Conservation (phyloP, 2,329 filamentous ascomycete genomes). For the Diaporthe sp. region DNA sequence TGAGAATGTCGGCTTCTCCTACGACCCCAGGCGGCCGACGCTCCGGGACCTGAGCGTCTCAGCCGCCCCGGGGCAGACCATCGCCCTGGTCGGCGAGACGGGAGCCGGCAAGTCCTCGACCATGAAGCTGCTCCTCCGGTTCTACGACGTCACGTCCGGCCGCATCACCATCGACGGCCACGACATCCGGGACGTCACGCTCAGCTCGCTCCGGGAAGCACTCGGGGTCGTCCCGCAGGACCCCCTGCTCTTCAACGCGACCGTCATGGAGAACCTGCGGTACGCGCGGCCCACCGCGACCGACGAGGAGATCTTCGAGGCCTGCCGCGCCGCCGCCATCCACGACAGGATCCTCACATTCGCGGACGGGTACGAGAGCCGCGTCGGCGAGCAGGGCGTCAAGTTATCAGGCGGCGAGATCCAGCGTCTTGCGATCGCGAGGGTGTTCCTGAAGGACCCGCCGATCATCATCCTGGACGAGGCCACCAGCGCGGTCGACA, state of each 20-base stretch:
- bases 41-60: slow-evolving; percentile 64
- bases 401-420: slow-evolving; percentile 66
- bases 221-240: slow-evolving; percentile 77
- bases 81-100: slow-evolving; percentile 74
- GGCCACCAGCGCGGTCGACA: slow-evolving; percentile 40
- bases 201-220: slow-evolving; percentile 69
- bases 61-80: slow-evolving; percentile 65
- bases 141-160: slow-evolving; percentile 70
- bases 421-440: slow-evolving; percentile 63
- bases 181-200: slow-evolving; percentile 70
- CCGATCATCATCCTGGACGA: slow-evolving; percentile 41
- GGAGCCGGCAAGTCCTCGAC: slow-evolving; percentile 75
- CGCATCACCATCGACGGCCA: slow-evolving; percentile 70
- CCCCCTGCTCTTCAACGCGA: slow-evolving; percentile 74
- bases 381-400: slow-evolving; percentile 63
- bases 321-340: slow-evolving; percentile 73
- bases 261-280: slow-evolving; percentile 74
- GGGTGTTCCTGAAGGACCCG: slow-evolving; percentile 35
- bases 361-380: slow-evolving; percentile 63
- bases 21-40: slow-evolving; percentile 66
- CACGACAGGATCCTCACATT: slow-evolving; percentile 75
- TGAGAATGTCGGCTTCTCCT: slow-evolving; percentile 67
- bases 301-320: slow-evolving; percentile 71
- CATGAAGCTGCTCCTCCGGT: slow-evolving; percentile 71
- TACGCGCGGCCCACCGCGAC: slow-evolving; percentile 74